These are phyloP conservation scores for Microstegium vimineum DNA, from an alignment of 176 grass and related monocot genomes.

Conservation along the genomic window DNA sequence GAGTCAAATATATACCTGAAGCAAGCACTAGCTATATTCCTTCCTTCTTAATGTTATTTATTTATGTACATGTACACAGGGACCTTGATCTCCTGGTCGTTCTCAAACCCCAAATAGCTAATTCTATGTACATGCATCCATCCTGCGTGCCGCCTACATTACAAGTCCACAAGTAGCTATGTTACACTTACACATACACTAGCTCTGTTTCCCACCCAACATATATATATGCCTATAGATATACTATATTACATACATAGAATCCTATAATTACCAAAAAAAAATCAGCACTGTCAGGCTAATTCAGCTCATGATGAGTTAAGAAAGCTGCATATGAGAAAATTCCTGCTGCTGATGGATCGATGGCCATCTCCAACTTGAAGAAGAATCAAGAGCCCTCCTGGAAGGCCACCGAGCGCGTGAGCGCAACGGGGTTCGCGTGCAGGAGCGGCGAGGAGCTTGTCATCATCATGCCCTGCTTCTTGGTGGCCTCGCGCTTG, in stretches of 20 bases:
- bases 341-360: not conserved
- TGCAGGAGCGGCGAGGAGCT: constrained; percentile 45
- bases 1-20: constrained; percentile 33
- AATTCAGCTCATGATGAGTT: not conserved
- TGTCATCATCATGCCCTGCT: not conserved
- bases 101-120: constrained; percentile 31
- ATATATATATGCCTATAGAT: too few relatives aligned
- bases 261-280: constrained; percentile 45
- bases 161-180: constrained; percentile 29
- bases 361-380: not conserved
- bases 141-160: not conserved
- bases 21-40: constrained; percentile 23
- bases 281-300: constrained; percentile 32
- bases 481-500: constrained; percentile 31
- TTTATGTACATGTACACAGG: constrained; percentile 33
- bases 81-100: constrained; percentile 20
- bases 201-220: too few relatives aligned
- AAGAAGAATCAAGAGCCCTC: constrained; percentile 57
- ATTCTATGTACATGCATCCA: constrained; percentile 40
- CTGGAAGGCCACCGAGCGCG: constrained; percentile 64
- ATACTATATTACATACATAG: too few relatives aligned
- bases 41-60: constrained; percentile 1
- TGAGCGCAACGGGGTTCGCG: constrained; percentile 58
- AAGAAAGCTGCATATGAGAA: not conserved
- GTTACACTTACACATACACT: not conserved